These are phyloP conservation scores for Mesembryanthemum crystallinum DNA, from an alignment of 148 eudicot species.

Conservation along the genomic window DNA sequence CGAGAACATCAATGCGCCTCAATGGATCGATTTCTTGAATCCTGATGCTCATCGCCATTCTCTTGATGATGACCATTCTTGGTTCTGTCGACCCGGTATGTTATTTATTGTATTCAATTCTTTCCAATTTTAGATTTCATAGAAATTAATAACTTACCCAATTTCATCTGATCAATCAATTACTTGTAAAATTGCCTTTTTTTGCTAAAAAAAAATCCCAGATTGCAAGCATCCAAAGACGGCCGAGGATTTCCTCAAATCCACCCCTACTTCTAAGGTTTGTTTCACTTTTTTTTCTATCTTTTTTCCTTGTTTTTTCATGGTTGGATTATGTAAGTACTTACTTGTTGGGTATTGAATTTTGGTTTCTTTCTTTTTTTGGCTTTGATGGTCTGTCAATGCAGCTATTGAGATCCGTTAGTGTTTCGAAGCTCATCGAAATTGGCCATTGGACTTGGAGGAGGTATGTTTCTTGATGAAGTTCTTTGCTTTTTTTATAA, in stretches of 20 bases:
- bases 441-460: slow-evolving; percentile 50
- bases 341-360: background rate
- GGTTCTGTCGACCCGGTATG: slow-evolving; percentile 79
- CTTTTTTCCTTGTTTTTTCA: background rate
- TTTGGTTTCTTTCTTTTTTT: background rate
- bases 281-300: background rate
- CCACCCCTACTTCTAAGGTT: slow-evolving; percentile 59
- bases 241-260: slow-evolving; percentile 64
- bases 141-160: too few relatives aligned
- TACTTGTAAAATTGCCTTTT: background rate
- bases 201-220: slow-evolving; percentile 20
- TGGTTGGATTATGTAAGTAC: background rate
- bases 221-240: slow-evolving; percentile 92
- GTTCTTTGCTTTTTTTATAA: background rate
- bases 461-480: slow-evolving; percentile 20
- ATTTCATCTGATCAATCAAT: too few relatives aligned
- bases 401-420: slow-evolving; percentile 58
- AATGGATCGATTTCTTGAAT: slow-evolving; percentile 67
- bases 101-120: background rate
- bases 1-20: slow-evolving; percentile 80
- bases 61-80: slow-evolving; percentile 54
- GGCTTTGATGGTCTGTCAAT: background rate
- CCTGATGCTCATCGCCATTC: slow-evolving; percentile 24
- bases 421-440: slow-evolving; percentile 55
- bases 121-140: background rate